These are phyloP conservation scores for Circinella minor DNA, from an alignment of 371 early-diverging fungal genomes.

Conservation along the genomic window DNA sequence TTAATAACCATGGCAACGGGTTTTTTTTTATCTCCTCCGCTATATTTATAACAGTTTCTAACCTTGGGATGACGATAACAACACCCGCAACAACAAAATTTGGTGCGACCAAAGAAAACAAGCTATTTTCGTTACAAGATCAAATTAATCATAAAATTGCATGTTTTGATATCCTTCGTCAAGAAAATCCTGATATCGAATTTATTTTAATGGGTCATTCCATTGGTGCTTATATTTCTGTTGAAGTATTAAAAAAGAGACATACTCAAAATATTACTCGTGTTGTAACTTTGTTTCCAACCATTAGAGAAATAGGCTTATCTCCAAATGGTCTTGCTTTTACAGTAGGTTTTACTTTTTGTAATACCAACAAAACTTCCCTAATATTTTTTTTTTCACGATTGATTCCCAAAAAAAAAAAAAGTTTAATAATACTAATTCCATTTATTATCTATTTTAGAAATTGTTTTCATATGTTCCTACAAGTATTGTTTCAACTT, in stretches of 20 bases:
- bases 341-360: conserved; percentile 31
- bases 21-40: background rate
- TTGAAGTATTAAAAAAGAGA: conserved; percentile 58
- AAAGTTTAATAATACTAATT: too few relatives aligned
- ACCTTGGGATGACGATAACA: conserved; percentile 55
- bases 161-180: conserved; percentile 58
- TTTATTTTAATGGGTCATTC: conserved; percentile 72
- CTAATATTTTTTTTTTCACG: too few relatives aligned
- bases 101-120: conserved; percentile 11
- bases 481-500: conserved; percentile 34
- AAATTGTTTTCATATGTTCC: conserved; percentile 22
- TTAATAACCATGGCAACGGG: background rate
- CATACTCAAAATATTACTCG: conserved; percentile 64
- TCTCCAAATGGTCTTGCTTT: conserved; percentile 78
- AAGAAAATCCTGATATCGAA: conserved; percentile 47
- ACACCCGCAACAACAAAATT: conserved; percentile 31
- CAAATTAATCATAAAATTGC: conserved; percentile 73
- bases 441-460: background rate
- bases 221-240: conserved; percentile 68
- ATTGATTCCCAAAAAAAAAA: too few relatives aligned
- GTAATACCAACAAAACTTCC: too few relatives aligned
- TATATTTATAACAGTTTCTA: conserved; percentile 46
- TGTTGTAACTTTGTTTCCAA: conserved; percentile 78
- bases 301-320: conserved; percentile 72
- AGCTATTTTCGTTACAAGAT: conserved; percentile 55